Base-by-base conservation (phyloP, 2,329 filamentous ascomycete species). In the Paramyrothecium sp. region DNA sequence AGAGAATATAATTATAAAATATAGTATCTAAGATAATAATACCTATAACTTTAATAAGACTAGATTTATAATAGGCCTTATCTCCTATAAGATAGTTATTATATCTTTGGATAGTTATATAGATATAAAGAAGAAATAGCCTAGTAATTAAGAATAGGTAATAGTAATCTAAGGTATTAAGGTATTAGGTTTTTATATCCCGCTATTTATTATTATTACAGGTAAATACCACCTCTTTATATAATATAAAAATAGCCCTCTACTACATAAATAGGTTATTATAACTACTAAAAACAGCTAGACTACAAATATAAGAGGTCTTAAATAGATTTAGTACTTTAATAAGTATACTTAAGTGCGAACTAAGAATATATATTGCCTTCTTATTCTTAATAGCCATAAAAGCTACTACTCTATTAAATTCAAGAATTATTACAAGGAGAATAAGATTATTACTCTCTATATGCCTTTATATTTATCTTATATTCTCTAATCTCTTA, bases 41-140 rank as follows among this genome's bases (percentile, higher is more conserved):
- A 44, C 58, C n/a, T 56, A 65, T 50, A 63, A 65, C 56, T 62
- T 66, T 58, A 54, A 66, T 46, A 55, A 66, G 56, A 63, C 57
- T 54, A 50, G 60, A 33, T 63, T 64, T 49, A 26, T 54, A 52
- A 63, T 64, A 49, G 58, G 61, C 38, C 30, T 56, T 21, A 63
- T 61, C 53, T 21, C 47, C 38, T 30, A 26, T 21, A 48, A 34
- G 16, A 56, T 56, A 44, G 38, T 58, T 47, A 33, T 55, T 26
- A 58, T 51, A 51, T 8, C 22, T 17, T 38, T 33, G 23, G 46
- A 58, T 49, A 54, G n/a, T 30, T 5, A 23, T 41, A 13, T 26
- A 49, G 51, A 57, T 38, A 20, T 22, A 17, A 48, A 48, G 3
- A 48, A 20, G 5, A 19, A 17, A 3, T 7, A 48, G 46, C 46